Conservation (phyloP, 1,139 yeast species). For the Blastobotrys elegans region DNA sequence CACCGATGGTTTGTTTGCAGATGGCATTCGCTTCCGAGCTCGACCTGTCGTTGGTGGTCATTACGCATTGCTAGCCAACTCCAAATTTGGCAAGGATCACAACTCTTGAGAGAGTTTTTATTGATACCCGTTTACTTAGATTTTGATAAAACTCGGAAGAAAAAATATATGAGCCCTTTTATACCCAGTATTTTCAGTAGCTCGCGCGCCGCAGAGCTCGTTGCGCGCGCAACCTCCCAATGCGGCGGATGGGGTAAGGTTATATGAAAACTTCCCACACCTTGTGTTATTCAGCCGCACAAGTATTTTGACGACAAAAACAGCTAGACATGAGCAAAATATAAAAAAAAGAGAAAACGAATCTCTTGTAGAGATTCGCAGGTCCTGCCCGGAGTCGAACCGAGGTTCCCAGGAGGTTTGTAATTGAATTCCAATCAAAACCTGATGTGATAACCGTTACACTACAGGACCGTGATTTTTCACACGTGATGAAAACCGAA, state of each 20-base stretch:
- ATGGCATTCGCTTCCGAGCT: not conserved
- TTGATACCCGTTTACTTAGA: too few species aligned
- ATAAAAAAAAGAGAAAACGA: not conserved
- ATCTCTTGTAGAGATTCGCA: not conserved
- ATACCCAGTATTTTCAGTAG: too few species aligned
- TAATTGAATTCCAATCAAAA: not conserved
- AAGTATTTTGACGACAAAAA: not conserved
- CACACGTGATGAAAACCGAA: not conserved
- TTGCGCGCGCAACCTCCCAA: not conserved
- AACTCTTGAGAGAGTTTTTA: too few species aligned
- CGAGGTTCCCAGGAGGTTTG: conserved; percentile 26
- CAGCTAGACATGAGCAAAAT: not conserved
- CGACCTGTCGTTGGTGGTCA: conserved; percentile 13
- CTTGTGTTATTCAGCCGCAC: not conserved
- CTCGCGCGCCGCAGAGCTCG: not conserved
- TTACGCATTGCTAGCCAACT: conserved; percentile 6
- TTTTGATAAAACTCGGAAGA: too few species aligned
- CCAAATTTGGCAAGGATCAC: conserved; percentile 4
- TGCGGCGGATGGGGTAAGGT: too few species aligned
- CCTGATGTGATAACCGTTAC: conserved; percentile 7
- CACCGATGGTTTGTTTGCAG: not conserved
- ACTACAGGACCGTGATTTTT: not conserved
- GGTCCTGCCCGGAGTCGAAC: conserved; percentile 32
- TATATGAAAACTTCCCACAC: too few species aligned
- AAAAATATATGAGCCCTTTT: too few species aligned